Evolutionary conservation across 2,329 filamentous ascomycete species (phyloP), one percentile per base, ranked within the genome.

Genomic region (Sclerotinia minor): DNA sequence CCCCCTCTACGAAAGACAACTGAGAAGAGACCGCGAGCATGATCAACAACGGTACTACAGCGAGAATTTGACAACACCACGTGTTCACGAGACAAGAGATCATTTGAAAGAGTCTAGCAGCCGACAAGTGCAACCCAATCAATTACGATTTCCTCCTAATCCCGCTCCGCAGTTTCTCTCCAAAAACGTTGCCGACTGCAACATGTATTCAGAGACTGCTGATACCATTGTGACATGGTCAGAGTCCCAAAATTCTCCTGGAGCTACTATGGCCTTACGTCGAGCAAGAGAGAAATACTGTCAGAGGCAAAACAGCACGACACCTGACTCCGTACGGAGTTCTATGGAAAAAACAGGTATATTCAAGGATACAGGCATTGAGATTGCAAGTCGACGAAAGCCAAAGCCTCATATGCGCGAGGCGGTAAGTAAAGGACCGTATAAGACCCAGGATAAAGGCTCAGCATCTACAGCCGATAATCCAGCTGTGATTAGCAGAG

Each of bases 211-310:
- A 11, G 68, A 66, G 6, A 52, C 68, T 57, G 68, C 68, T 24
- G 72, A 69, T 21, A 74, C 71, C 26, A 71, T 63, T 55, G 54
- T 75, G 5, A 72, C 69, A 19, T 76, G 75, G 75, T 76, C 75
- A 7, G 74, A 75, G 35, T 72, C 70, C 4, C 71, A 75, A 67
- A 26, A 68, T 29, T 72, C 70, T 26, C 69, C 72, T 13, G 49
- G 65, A 29, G 55, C 7, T 59, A 68, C 26, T 47, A 19, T 19
- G 32, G n/a, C 26, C 6, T 65, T 63, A 21, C 29, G 41, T 26
- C 55, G 24, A 52, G 57, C 47, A 21, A 65, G 24, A 5, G 45
- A 67, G 7, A 15, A 35, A 44, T 21, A 26, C 38, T 15, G 13
- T 21, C 57, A 26, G 24, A 60, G 54, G n/a, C 38, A 38, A 19